Evolutionary conservation across 2,329 filamentous ascomycete genomes (phyloP).

Genomic region (Pseudopithomyces chartarum): DNA sequence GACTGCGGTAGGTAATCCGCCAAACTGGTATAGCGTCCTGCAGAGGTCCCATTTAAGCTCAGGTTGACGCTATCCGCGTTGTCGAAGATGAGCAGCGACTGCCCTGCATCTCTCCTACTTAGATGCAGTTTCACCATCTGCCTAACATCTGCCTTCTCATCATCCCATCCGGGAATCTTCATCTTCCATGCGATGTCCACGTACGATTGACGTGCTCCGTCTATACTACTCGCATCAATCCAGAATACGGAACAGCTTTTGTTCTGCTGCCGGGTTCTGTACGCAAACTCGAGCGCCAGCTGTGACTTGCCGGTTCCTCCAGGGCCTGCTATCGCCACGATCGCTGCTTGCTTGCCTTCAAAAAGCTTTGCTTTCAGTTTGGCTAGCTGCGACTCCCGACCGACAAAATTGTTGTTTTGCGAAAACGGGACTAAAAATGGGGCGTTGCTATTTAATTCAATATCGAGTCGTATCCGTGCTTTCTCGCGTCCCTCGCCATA

Average conservation of each 20-base stretch:
- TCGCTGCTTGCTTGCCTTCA: neutral
- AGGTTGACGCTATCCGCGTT: constrained; percentile 32
- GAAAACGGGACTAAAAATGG: constrained; percentile 33
- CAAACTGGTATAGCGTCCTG: constrained; percentile 19
- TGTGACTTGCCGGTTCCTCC: neutral
- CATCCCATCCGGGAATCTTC: constrained; percentile 24
- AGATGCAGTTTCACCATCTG: constrained; percentile 22
- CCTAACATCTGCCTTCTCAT: constrained; percentile 9
- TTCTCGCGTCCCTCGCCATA: neutral
- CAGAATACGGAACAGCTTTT: constrained; percentile 38
- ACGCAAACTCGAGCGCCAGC: neutral
- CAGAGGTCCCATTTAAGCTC: constrained; percentile 10
- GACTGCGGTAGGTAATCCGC: constrained; percentile 19
- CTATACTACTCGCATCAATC: constrained; percentile 48
- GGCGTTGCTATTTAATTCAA: constrained; percentile 7
- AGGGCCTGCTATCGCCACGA: neutral
- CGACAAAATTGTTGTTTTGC: constrained; percentile 31
- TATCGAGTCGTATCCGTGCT: neutral
- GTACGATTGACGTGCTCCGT: constrained; percentile 48
- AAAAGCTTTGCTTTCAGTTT: constrained; percentile 29
- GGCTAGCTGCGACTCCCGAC: constrained; percentile 28
- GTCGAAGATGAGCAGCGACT: constrained; percentile 22
- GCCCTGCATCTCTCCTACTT: constrained; percentile 2
- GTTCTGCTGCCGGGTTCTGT: neutral
- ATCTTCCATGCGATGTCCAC: constrained; percentile 31